Evolutionary conservation across 2,329 filamentous ascomycete genomes (phyloP).

Genomic region (Emergomyces africanus): DNA sequence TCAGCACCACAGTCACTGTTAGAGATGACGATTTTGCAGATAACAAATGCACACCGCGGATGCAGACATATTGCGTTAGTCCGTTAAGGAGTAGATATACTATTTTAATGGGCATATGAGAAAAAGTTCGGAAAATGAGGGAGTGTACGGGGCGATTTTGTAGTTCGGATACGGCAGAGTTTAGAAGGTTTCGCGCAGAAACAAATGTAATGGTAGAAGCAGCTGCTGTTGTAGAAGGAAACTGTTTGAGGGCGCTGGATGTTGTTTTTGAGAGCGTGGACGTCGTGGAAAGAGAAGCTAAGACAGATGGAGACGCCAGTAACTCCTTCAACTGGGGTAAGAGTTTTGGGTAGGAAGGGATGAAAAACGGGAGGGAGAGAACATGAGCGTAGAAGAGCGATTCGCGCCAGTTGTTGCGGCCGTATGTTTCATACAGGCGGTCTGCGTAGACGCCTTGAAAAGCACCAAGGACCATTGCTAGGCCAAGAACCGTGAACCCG

Average conservation of each 20-base stretch:
- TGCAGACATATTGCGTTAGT: constrained; percentile 85
- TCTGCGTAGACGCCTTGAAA: constrained; percentile 95
- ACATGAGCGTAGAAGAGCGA: constrained; percentile 84
- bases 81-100: constrained; percentile 41
- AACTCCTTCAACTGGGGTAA: constrained; percentile 24
- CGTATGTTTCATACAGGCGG: constrained; percentile 72
- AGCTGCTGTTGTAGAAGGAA: not conserved
- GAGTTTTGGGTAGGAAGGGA: constrained; percentile 26
- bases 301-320: constrained; percentile 21
- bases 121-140: constrained; percentile 15
- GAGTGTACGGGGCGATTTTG: constrained; percentile 12
- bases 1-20: constrained; percentile 92
- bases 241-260: not conserved
- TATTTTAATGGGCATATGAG: constrained; percentile 23
- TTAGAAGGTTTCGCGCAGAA: constrained; percentile 46
- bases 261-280: constrained; percentile 1
- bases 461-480: constrained; percentile 81
- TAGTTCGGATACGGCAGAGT: constrained; percentile 38
- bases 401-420: constrained; percentile 76
- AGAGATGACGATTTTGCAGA: constrained; percentile 79
- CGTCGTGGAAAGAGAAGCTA: constrained; percentile 12
- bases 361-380: constrained; percentile 34
- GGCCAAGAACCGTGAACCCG: constrained; percentile 71
- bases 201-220: not conserved
- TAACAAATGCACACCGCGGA: constrained; percentile 89